These are phyloP conservation scores for Clavispora vitiphila DNA, from an alignment of 805 yeast species.

Conservation along the genomic window DNA sequence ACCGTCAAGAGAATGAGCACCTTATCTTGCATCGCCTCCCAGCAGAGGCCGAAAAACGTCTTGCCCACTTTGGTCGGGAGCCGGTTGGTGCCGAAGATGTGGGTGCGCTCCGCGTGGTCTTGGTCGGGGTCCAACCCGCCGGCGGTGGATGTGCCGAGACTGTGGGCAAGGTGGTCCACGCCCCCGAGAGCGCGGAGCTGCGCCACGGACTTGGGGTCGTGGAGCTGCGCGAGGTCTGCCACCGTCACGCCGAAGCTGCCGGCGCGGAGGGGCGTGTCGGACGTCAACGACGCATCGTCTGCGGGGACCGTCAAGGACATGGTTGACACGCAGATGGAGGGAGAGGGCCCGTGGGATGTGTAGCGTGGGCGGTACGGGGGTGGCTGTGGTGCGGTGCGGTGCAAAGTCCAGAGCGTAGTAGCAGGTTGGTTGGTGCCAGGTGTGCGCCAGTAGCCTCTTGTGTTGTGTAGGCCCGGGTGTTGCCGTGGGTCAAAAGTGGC, in stretches of 20 bases:
- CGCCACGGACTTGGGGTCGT: constrained; percentile 58
- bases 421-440: no score
- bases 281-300: constrained; percentile 9
- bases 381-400: no score
- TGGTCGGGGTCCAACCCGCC: constrained; percentile 39
- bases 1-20: constrained; percentile 76
- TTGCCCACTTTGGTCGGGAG: constrained; percentile 72
- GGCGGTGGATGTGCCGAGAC: constrained; percentile 31
- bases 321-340: no score
- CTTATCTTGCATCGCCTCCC: constrained; percentile 86
- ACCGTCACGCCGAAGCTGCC: constrained; percentile 11
- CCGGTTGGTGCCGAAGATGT: constrained; percentile 61
- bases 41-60: constrained; percentile 61
- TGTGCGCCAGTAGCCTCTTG: no score
- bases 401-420: no score
- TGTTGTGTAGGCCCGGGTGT: no score
- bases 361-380: no score
- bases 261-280: constrained; percentile 15
- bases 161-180: constrained; percentile 25
- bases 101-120: constrained; percentile 34
- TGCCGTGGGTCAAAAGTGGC: no score
- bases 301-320: constrained; percentile 14
- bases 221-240: constrained; percentile 41
- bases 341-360: no score
- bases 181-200: constrained; percentile 44